Base-by-base conservation (phyloP, 2,329 filamentous ascomycete species). In the Neospermospora avenae region DNA sequence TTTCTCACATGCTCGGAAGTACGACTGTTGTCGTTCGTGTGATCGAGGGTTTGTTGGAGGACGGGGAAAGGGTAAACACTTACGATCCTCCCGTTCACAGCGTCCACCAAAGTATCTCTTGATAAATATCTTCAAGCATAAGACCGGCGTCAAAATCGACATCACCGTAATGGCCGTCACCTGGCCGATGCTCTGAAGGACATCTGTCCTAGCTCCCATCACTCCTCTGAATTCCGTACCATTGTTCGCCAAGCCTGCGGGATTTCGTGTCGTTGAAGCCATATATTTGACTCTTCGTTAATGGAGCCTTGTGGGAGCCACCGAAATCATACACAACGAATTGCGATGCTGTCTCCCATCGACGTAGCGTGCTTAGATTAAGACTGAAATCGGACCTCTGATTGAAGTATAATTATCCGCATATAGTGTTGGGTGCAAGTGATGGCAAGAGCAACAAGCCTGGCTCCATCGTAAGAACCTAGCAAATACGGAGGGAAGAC, bases 91-190 rank as follows among this genome's bases (percentile, higher is more conserved):
- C 16, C 52, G 42, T 16, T 10, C 24, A 28, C 6, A 55, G 2
- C 37, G n/a, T 2, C 52, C 52, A 6, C 42, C 52, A 16, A 55
- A 22, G 16, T 25, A 28, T n/a, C 16, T 35, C 46, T 45, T 49
- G 41, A 61, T 52, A 18, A 46, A 59, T 3, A 55, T 25, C 35
- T 51, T 57, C 48, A 53, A 4, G 13, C 41, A n/a, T 14, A 62
- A 14, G 16, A 58, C 18, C 1, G 56, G 49, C 4, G 25, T 22
- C 2, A 62, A 24, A 4, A 62, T 18, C 14, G 53, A 37, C 16
- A 58, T 51, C n/a, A 34, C 51, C 25, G 59, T 4, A 16, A 62
- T 41, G 11, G 28, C 22, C 22, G 22, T 39, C 49, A 55, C 49
- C 18, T 49, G 3, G 48, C 49, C 58, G 41, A 52, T 28, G 18